These are phyloP conservation scores for Elongisporangium undulatum DNA, from an alignment of 352 stramenopile genomes.

Conservation along the genomic window DNA sequence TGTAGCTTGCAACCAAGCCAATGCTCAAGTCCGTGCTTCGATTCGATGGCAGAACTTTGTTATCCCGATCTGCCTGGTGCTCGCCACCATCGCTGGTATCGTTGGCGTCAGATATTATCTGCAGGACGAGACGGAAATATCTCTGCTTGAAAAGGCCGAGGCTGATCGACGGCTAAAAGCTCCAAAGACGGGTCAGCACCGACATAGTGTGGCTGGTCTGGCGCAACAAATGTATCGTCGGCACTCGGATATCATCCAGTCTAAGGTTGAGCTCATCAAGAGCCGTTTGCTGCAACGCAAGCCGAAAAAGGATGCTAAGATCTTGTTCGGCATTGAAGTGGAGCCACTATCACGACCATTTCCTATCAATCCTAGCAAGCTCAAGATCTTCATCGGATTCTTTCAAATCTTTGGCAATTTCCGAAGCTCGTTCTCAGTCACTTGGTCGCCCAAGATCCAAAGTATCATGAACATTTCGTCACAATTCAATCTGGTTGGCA, in stretches of 20 bases:
- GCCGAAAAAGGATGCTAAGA: slow-evolving; percentile 19
- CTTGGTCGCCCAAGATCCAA: slow-evolving; percentile 55
- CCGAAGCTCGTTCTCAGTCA: slow-evolving; percentile 56
- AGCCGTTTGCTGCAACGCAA: slow-evolving; percentile 21
- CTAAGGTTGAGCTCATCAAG: slow-evolving; percentile 25
- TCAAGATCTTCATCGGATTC: slow-evolving; percentile 81
- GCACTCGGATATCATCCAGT: slow-evolving; percentile 13
- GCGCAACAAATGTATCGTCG: slow-evolving; percentile 19
- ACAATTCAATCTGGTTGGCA: slow-evolving; percentile 70
- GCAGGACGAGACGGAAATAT: slow-evolving; percentile 56
- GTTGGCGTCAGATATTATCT: slow-evolving; percentile 42
- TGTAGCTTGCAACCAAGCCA: slow-evolving; percentile 51
- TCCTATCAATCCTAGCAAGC: slow-evolving; percentile 57
- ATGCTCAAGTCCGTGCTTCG: slow-evolving; percentile 36
- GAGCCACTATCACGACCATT: slow-evolving; percentile 33
- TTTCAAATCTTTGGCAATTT: slow-evolving; percentile 85
- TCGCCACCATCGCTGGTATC: slow-evolving; percentile 28
- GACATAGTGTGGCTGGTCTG: slow-evolving; percentile 15
- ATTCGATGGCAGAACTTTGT: slow-evolving; percentile 75
- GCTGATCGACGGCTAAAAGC: slow-evolving; percentile 44
- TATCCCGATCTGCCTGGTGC: slow-evolving; percentile 43
- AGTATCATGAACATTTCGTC: slow-evolving; percentile 55
- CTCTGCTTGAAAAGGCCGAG: slow-evolving; percentile 53
- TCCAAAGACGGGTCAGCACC: slow-evolving; percentile 7
- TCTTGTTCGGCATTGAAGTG: slow-evolving; percentile 58